Evolutionary conservation across 164 flowering plant genomes (phyloP), one percentile per base, ranked within the genome.

Genomic region (Akebia trifoliata): DNA sequence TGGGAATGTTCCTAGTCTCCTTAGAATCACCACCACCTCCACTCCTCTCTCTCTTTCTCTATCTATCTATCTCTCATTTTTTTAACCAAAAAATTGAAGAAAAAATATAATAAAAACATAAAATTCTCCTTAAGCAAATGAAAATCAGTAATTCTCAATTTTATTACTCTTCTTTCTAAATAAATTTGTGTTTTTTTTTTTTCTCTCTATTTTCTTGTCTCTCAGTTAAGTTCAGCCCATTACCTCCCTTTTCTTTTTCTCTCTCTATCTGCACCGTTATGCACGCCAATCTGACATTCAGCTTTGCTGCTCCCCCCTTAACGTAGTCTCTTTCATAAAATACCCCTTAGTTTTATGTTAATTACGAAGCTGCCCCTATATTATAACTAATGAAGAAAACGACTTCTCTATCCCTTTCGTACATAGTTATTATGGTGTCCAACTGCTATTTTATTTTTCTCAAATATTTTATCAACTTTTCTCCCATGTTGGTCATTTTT

Each of bases 201-300:
- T 39, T 29, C 21, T 1, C 21, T 43, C 21, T 14, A 17, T 15
- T 48, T 36, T 9, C 8, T 21, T 15, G 10, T n/a, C 25, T 48
- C 26, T 8, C 7, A n/a, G 38, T 24, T 49, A 15, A 29, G 32
- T 26, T 26, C 24, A 4, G 2, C n/a, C 6, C 35, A 25, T 37
- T n/a, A 36, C 36, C 54, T 49, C 22, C 35, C 32, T 11, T 34
- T 26, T 42, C 42, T 40, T 15, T 15, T 35, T 34, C 40, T 22
- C 54, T 35, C 22, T 3, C 29, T 50, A 18, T 31, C 51, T 56
- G 37, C 48, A 45, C 59, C 45, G 55, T 36, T 22, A 56, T 30
- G 61, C 67, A 63, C 61, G 67, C 67, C 48, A 63, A 63, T 48
- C 71, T 55, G 65, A 55, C 65, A 67, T 63, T 28, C 54, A 30